Percentiles rank a stretch among this genome's conserved stretches.
Conservation (phyloP, 2,329 filamentous ascomycete species). For the Xylaria arbuscula region DNA sequence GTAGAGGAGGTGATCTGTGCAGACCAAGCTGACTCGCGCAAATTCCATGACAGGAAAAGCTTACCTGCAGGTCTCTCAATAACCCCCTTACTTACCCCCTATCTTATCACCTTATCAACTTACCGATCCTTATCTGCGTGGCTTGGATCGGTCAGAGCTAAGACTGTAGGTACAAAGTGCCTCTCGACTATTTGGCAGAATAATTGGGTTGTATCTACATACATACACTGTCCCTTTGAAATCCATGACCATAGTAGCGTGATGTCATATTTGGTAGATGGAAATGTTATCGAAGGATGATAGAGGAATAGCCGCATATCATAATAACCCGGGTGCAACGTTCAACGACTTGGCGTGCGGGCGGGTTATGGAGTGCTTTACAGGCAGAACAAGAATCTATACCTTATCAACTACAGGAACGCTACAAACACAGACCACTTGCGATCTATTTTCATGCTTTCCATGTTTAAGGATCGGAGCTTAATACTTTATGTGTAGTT, state of each 20-base stretch:
- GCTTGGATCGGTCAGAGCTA: not conserved
- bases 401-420: too few relatives aligned
- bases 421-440: not conserved
- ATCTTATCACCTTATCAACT: slow-evolving; percentile 17
- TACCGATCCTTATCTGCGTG: not conserved
- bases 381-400: not conserved
- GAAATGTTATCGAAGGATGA: not conserved
- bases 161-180: not conserved
- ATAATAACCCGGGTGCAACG: not conserved
- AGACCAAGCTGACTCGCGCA: not conserved
- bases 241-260: not conserved
- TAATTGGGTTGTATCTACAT: too few relatives aligned
- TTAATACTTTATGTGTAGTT: not conserved
- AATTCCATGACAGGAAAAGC: slow-evolving; percentile 6
- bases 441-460: not conserved
- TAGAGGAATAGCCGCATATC: not conserved
- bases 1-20: slow-evolving; percentile 21
- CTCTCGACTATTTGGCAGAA: not conserved
- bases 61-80: too few relatives aligned
- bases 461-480: not conserved
- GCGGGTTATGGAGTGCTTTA: not conserved
- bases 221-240: not conserved
- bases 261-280: not conserved
- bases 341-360: not conserved
- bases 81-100: not conserved